These are phyloP conservation scores for Brettanomyces anomalus DNA, from an alignment of 805 yeast species.

Conservation along the genomic window DNA sequence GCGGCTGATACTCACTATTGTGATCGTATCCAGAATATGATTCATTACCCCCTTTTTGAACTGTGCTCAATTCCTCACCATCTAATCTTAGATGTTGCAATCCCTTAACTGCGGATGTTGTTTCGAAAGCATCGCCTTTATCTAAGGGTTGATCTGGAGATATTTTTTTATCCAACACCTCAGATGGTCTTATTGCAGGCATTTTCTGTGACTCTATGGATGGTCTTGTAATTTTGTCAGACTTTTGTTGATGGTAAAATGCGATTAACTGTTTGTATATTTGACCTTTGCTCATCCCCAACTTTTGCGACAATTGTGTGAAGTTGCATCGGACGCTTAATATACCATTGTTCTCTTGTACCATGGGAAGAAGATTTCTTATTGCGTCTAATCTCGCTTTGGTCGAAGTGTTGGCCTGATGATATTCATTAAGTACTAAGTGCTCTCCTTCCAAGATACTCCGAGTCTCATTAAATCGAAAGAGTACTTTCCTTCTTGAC, in stretches of 20 bases:
- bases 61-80: too few species aligned
- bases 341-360: constrained; percentile 9
- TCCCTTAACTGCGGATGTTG: too few species aligned
- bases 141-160: too few species aligned
- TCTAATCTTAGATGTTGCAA: too few species aligned
- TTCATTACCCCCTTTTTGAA: too few species aligned
- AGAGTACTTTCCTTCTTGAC: not conserved
- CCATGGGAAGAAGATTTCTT: constrained; percentile 8
- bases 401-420: constrained; percentile 10
- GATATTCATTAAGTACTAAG: not conserved
- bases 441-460: not conserved
- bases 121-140: too few species aligned
- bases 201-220: too few species aligned
- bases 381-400: constrained; percentile 7
- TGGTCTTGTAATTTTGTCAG: too few species aligned
- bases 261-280: constrained; percentile 19
- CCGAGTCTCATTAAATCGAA: not conserved
- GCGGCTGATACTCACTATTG: too few species aligned
- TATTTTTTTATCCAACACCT: too few species aligned
- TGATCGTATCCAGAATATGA: too few species aligned
- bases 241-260: constrained; percentile 8
- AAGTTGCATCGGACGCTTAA: constrained; percentile 15
- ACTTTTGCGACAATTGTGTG: constrained; percentile 9
- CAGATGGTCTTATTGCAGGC: too few species aligned
- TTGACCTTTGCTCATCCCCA: constrained; percentile 8